Evolutionary conservation across 2,329 filamentous ascomycete species (phyloP), one percentile per base, ranked within the genome.

Genomic region (Sarocladium brachiariae): DNA sequence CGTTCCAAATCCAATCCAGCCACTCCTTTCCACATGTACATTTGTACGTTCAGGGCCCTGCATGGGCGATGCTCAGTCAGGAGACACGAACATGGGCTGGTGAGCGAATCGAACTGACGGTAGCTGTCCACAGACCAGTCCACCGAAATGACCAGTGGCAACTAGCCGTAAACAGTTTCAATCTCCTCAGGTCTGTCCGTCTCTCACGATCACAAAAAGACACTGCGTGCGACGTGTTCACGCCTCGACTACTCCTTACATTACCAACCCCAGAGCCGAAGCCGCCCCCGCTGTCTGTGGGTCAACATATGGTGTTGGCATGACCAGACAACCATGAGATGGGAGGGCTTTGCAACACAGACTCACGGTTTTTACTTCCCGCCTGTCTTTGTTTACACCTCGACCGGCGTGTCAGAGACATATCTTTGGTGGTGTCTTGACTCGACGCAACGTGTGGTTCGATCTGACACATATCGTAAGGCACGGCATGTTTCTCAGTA

Each of bases 391-490:
- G 27, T 13, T 16, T 47, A 8, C 25, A 30, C 25, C 25, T 27
- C 39, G 27, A 13, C 16, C n/a, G 10, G 2, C 9, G n/a, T 21
- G 14, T 16, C 43, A 19, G 25, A 47, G 27, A 47, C 43, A 47
- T 33, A 9, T 25, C 8, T 14, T 30, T n/a, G n/a, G 25, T 18
- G 16, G 43, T 47, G 43, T 47, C 43, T 47, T 33, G 43, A 47
- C 27, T 47, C 43, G 43, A 13, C 25, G 43, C 11, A 30, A 31
- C 43, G 43, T 47, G 43, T 47, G 43, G 43, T 47, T n/a, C 43
- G 43, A 47, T 47, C 43, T 47, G 43, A 47, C 43, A 47, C 43
- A 47, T 33, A 47, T 33, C 33, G 10, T 16, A 47, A 47, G 43
- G 33, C 43, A 47, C 33, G 43, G 25, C 27, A n/a, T 30, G 27